Percentiles rank a stretch among this genome's conserved stretches.
Evolutionary conservation across 2,329 filamentous ascomycete genomes (phyloP).

Genomic region (Bipolaris oryzae): DNA sequence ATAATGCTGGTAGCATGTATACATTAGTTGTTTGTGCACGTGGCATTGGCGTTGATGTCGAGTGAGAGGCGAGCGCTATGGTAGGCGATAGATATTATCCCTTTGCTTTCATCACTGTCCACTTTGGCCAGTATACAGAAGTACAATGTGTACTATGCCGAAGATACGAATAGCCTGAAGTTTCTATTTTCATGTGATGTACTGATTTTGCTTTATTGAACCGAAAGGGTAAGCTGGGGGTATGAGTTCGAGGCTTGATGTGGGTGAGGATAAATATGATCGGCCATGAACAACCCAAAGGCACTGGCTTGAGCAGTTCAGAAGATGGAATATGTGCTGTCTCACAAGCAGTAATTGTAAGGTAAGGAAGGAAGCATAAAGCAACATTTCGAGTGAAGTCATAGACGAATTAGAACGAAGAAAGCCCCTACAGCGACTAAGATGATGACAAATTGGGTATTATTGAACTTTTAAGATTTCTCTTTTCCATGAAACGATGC

Average conservation of each 20-base stretch:
- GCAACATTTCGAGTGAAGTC: neutral
- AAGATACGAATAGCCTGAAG: slow-evolving; percentile 57
- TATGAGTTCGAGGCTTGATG: slow-evolving; percentile 48
- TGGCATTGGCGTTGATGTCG: neutral
- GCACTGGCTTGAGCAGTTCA: neutral
- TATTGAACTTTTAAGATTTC: slow-evolving; percentile 7
- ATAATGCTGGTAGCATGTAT: neutral
- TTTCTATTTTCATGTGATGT: slow-evolving; percentile 64
- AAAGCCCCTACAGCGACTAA: neutral
- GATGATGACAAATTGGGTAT: neutral
- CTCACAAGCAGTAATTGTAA: too few species aligned
- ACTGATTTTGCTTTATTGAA: slow-evolving; percentile 55
- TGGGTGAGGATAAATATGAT: slow-evolving; percentile 44
- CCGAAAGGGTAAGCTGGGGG: slow-evolving; percentile 43
- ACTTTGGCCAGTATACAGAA: slow-evolving; percentile 56
- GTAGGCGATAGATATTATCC: neutral
- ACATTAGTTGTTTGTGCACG: neutral
- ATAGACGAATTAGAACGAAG: too few species aligned
- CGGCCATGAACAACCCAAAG: slow-evolving; percentile 24
- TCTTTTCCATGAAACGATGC: too few species aligned
- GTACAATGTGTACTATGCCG: slow-evolving; percentile 65
- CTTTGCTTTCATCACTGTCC: slow-evolving; percentile 14
- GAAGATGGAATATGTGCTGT: neutral
- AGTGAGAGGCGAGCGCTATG: neutral
- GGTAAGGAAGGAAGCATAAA: too few species aligned